Conservation (phyloP, 2,329 filamentous ascomycete species). For the Colletotrichum sp. region DNA sequence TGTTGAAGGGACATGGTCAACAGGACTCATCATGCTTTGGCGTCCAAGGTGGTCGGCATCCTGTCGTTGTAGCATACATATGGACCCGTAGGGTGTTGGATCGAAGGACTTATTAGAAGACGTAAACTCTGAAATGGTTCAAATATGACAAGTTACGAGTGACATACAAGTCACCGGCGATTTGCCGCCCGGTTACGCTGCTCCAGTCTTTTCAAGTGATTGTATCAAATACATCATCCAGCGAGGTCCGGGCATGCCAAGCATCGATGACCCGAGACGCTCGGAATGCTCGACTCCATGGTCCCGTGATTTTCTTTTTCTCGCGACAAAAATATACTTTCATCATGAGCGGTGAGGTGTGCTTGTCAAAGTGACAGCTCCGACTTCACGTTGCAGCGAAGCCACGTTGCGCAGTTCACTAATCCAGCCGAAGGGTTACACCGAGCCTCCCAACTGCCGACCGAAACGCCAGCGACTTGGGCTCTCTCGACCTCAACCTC, state of each 20-base stretch:
- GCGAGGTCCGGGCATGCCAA: not conserved
- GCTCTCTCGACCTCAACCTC: not conserved
- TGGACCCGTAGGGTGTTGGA: not conserved
- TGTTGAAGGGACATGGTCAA: not conserved
- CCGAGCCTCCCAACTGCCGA: not conserved
- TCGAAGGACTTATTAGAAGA: not conserved
- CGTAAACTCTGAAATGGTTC: rapidly evolving
- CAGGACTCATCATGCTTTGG: not conserved
- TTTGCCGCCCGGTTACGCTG: rapidly evolving
- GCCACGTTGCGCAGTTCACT: not conserved
- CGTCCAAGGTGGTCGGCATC: not conserved
- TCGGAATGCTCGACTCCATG: not conserved
- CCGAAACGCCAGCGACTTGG: not conserved
- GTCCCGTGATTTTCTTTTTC: not conserved
- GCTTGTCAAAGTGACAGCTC: not conserved
- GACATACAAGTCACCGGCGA: rapidly evolving
- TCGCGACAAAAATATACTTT: not conserved
- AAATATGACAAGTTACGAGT: not conserved
- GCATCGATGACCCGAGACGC: not conserved
- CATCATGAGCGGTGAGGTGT: not conserved
- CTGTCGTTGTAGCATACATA: not conserved
- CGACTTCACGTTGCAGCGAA: not conserved
- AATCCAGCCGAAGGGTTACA: not conserved
- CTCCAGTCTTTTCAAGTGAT: not conserved
- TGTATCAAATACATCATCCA: not conserved